phyloP scores from a whole-genome alignment of 129 eudicot species.

The Daucus carota region DH1_v3.0 NC_030385.2:43758001-43758500 shows the following conservation, averaged over 20 bases:
- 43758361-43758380: neutral
- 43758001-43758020: neutral
- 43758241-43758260: neutral
- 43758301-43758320: neutral
- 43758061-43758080: neutral
- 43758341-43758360: neutral
- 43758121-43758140: neutral
- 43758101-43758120: neutral
- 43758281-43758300: neutral
- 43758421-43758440: neutral
- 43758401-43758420: neutral
- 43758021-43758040: neutral
- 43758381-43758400: neutral
- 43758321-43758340: neutral
- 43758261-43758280: neutral
- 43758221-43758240: neutral
- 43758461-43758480: neutral
- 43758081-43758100: neutral
- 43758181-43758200: neutral
- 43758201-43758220: neutral
- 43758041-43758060: neutral
- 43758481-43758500: neutral
- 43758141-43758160: neutral
- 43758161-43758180: neutral
- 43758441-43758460: neutral